Base-by-base conservation (phyloP, 345 rosid genomes). In the Pelargonium nanum region DNA sequence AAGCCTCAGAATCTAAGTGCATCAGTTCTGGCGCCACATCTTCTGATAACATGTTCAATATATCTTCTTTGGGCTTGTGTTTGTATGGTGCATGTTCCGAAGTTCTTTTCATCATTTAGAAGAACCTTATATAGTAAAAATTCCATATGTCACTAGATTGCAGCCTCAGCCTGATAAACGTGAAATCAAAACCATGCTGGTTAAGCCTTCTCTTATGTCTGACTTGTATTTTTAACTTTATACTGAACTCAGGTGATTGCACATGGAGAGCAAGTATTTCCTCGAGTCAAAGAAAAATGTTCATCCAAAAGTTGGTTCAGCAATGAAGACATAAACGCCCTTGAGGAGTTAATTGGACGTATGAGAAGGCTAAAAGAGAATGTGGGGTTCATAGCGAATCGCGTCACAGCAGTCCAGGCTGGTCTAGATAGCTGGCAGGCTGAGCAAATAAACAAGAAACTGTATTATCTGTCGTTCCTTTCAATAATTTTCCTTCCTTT, bases 341-440 rank as follows among this genome's bases (percentile, higher is more conserved):
- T 90, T 9, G 99, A 94, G 52, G 99, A 90, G 78, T 69, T 90
- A 65, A 81, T 86, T 55, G 89, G 91, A 64, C 70, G 88, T 30
- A 75, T 94, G 55, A 80, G 96, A 71, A 83, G 97, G 70, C 77
- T 94, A 26, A 90, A 88, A 74, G 97, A 94, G 77, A 94, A 78
- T 20, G 96, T 86, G 50, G 95, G 99, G 24, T 94, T 90, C 75
- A 72, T 94, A 57, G 82, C 95, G 17, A 94, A 88, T 60, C 97
- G 99, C 3, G 92, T 94, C 56, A 83, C 89, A 0, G 89, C 93
- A 55, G 78, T 90, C 66, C 99, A 94, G 74, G 88, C 99, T 7
- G 88, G 97, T 64, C 72, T 90, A 5, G 97, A 94, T 70, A 87
- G 87, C 67, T 94, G 99, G 97, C 99, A 88, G 59, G 74, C 93